These are phyloP conservation scores for Beauveria sp. DNA, from an alignment of 2,329 filamentous ascomycete species.

Conservation along the genomic window DNA sequence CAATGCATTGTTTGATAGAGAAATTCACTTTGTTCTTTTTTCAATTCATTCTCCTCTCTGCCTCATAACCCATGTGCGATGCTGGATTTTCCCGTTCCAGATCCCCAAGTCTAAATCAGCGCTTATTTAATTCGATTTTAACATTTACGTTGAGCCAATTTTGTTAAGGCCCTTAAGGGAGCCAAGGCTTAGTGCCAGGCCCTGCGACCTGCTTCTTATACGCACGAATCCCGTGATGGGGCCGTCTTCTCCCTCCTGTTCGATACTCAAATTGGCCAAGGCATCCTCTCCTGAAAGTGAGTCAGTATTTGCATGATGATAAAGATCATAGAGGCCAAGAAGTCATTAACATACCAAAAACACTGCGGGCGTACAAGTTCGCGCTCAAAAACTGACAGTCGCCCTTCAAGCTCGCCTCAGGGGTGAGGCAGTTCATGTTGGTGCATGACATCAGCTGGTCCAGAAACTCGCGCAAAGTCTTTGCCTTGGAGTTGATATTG, in stretches of 20 bases:
- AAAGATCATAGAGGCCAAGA: neutral
- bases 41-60: neutral
- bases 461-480: constrained; percentile 83
- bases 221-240: constrained; percentile 95
- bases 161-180: constrained; percentile 93
- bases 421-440: constrained; percentile 97
- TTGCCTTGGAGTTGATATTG: constrained; percentile 98
- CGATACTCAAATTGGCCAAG: constrained; percentile 92
- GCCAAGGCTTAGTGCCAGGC: constrained; percentile 84
- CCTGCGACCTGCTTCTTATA: constrained; percentile 95
- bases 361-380: constrained; percentile 91
- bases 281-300: constrained; percentile 78
- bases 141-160: constrained; percentile 39
- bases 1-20: neutral
- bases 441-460: constrained; percentile 94
- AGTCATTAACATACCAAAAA: constrained; percentile 72
- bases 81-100: neutral
- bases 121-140: constrained; percentile 5
- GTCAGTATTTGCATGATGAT: constrained; percentile 18
- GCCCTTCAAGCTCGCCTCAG: constrained; percentile 90
- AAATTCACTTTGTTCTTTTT: neutral
- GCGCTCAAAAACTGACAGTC: constrained; percentile 97
- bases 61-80: neutral
- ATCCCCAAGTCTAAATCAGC: constrained; percentile 9
- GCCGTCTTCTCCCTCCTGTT: constrained; percentile 92